Percentiles rank a stretch among this genome's conserved stretches.
These are phyloP conservation scores for Calocybe gangraenosa DNA, from an alignment of 768 basidiomycete genomes.

Conservation along the genomic window DNA sequence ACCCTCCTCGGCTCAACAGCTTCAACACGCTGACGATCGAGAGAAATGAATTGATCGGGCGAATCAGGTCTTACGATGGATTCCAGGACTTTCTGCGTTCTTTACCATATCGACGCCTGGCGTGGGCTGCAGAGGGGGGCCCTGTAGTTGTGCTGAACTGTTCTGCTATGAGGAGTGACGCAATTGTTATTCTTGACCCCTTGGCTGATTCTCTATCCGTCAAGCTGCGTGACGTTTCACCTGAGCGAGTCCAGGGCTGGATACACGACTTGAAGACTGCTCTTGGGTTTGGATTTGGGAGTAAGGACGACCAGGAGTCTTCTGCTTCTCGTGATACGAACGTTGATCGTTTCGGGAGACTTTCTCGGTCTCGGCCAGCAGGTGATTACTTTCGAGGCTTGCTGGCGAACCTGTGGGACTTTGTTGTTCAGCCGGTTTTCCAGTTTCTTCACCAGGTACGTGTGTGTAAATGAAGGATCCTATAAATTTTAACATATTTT, in stretches of 20 bases:
- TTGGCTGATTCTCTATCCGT: background rate
- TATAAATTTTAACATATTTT: background rate
- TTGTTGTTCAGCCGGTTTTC: conserved; percentile 6
- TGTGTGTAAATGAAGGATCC: background rate
- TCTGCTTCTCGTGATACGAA: too few species aligned
- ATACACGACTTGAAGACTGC: too few species aligned
- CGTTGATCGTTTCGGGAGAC: too few species aligned
- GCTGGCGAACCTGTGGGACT: background rate
- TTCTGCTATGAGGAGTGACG: conserved; percentile 14
- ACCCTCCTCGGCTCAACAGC: too few species aligned
- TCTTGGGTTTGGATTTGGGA: too few species aligned
- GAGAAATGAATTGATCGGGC: conserved; percentile 12
- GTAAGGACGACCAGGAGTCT: too few species aligned
- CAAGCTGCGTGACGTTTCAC: too few species aligned
- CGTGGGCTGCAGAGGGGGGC: conserved; percentile 23
- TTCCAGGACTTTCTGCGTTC: conserved; percentile 28
- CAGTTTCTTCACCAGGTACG: conserved; percentile 3
- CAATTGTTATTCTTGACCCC: conserved; percentile 7
- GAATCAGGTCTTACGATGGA: conserved; percentile 26
- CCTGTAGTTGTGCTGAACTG: conserved; percentile 33
- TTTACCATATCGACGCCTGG: conserved; percentile 20
- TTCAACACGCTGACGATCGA: background rate
- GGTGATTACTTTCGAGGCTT: background rate
- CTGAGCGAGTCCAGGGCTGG: too few species aligned
- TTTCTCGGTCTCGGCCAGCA: too few species aligned